Percentiles rank a stretch among this genome's conserved stretches.
phyloP scores from a whole-genome alignment of 2,329 filamentous ascomycete genomes.

The Mycocentrospora acerina region DNA sequence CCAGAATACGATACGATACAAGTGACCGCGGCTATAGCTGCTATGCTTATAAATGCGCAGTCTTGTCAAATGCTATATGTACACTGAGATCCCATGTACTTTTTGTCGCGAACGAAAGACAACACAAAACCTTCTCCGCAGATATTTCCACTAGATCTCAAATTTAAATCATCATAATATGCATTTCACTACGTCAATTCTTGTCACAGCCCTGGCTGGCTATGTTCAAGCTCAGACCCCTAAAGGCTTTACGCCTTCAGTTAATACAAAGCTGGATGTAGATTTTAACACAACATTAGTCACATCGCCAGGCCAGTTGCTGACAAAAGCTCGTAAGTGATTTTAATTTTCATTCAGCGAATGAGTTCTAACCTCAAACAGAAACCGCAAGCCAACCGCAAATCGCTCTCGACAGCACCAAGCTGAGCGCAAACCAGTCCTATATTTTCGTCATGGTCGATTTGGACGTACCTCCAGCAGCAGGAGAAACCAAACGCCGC shows the following conservation, averaged over 20 bases:
- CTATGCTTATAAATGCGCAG: slow-evolving; percentile 25
- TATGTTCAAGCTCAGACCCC: slow-evolving; percentile 37
- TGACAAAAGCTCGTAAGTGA: slow-evolving; percentile 32
- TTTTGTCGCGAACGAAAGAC: too few relatives aligned
- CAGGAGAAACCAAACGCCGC: slow-evolving; percentile 27
- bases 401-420: slow-evolving; percentile 24
- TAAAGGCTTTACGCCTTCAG: slow-evolving; percentile 29
- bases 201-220: slow-evolving; percentile 24
- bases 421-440: slow-evolving; percentile 17
- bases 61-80: slow-evolving; percentile 22
- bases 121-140: neutral
- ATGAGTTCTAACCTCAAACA: slow-evolving; percentile 13
- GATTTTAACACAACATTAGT: slow-evolving; percentile 36
- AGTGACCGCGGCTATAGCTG: slow-evolving; percentile 16
- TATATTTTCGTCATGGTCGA: slow-evolving; percentile 42
- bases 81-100: slow-evolving; percentile 6
- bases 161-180: slow-evolving; percentile 8
- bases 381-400: slow-evolving; percentile 30
- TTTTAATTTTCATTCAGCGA: neutral
- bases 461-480: slow-evolving; percentile 33
- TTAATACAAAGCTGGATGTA: slow-evolving; percentile 31
- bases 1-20: slow-evolving; percentile 20
- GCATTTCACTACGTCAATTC: slow-evolving; percentile 25
- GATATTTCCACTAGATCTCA: too few relatives aligned
- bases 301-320: slow-evolving; percentile 25